Evolutionary conservation across 2,329 filamentous ascomycete species (phyloP).

Genomic region (Xylaria arbuscula): DNA sequence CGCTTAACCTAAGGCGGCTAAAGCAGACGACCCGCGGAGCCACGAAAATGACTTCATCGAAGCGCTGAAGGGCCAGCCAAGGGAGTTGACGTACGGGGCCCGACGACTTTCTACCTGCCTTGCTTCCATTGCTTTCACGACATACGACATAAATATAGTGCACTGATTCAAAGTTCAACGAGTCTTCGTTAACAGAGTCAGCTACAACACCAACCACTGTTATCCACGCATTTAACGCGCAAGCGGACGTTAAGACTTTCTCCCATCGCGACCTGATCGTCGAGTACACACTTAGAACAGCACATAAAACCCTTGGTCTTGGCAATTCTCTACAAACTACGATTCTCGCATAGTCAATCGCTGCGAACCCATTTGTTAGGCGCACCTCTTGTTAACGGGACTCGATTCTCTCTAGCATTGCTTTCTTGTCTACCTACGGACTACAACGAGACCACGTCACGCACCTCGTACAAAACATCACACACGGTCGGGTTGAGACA

Average conservation of each 20-base stretch:
- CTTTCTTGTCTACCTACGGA: neutral
- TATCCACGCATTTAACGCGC: neutral
- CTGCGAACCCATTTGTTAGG: neutral
- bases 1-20: conserved; percentile 34
- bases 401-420: neutral
- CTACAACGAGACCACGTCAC: conserved; percentile 14
- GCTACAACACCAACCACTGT: neutral
- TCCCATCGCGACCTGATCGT: neutral
- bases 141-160: too few relatives aligned
- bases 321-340: too few relatives aligned
- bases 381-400: neutral
- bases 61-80: neutral
- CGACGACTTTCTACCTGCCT: conserved; percentile 4
- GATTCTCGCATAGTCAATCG: neutral
- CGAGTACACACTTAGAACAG: neutral
- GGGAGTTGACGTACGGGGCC: neutral
- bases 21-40: conserved; percentile 14
- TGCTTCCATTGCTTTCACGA: neutral
- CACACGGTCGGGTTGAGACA: neutral
- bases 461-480: neutral
- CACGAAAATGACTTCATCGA: conserved; percentile 39
- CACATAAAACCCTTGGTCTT: too few relatives aligned
- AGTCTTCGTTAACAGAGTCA: too few relatives aligned
- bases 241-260: neutral
- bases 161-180: too few relatives aligned